Evolutionary conservation across 2,329 filamentous ascomycete species (phyloP).

Genomic region (Coleophoma cylindrospora): DNA sequence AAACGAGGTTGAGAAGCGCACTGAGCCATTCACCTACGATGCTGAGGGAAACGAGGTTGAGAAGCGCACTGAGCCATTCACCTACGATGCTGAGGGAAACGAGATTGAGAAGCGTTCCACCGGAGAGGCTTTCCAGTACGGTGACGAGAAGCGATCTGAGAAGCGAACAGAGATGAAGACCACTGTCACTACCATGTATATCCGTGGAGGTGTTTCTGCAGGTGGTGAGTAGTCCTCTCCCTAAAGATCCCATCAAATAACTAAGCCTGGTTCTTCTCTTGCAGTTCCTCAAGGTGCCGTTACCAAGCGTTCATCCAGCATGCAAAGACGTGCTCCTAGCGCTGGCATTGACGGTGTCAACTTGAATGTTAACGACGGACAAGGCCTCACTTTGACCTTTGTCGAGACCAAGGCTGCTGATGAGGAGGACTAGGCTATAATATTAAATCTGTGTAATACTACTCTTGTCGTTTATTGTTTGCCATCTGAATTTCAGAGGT

Average conservation of each 20-base stretch:
- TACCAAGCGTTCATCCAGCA: constrained; percentile 7
- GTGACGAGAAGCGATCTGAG: constrained; percentile 4
- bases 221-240: constrained; percentile 9
- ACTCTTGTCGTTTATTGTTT: not conserved
- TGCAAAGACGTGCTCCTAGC: constrained; percentile 6
- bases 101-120: not conserved
- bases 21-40: not conserved
- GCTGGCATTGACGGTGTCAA: constrained; percentile 20
- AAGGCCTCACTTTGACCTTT: constrained; percentile 24
- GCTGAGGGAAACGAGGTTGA: not conserved
- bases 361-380: constrained; percentile 22
- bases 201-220: constrained; percentile 17
- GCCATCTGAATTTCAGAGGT: too few relatives aligned
- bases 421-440: constrained; percentile 5
- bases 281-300: constrained; percentile 3
- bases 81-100: not conserved
- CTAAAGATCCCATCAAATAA: constrained; percentile 2
- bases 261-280: constrained; percentile 1
- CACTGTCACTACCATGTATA: constrained; percentile 25
- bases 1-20: not conserved
- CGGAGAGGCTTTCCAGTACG: not conserved
- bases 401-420: constrained; percentile 21
- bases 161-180: constrained; percentile 15
- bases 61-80: not conserved
- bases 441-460: not conserved